A percentile compares a stretch with the other conserved stretches of the same genome.
Conservation (phyloP, 805 yeast genomes). For the Lachancea meyersii region DNA sequence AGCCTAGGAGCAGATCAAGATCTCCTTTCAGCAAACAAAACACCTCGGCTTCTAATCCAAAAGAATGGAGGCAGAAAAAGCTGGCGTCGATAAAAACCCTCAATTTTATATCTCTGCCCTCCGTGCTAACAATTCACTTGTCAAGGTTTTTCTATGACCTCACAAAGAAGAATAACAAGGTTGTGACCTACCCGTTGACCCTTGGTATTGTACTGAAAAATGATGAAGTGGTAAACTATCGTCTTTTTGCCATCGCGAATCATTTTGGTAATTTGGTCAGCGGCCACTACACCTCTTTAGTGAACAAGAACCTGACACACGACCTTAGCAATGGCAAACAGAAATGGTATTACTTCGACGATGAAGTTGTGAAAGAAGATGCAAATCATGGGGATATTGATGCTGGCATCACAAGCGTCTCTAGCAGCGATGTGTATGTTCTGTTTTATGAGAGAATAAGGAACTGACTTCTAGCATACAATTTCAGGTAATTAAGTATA, state of each 20-base stretch:
- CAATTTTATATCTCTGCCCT: slow-evolving; percentile 73
- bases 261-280: slow-evolving; percentile 65
- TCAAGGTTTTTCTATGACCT: slow-evolving; percentile 64
- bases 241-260: slow-evolving; percentile 57
- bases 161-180: slow-evolving; percentile 47
- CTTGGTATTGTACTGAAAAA: slow-evolving; percentile 42
- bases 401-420: slow-evolving; percentile 34
- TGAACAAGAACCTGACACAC: slow-evolving; percentile 42
- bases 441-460: slow-evolving; percentile 50
- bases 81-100: slow-evolving; percentile 57
- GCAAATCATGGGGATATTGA: slow-evolving; percentile 43
- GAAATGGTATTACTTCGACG: slow-evolving; percentile 72
- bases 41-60: background rate
- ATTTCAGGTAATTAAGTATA: no score
- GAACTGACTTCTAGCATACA: background rate
- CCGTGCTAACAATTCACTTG: slow-evolving; percentile 71
- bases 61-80: slow-evolving; percentile 19
- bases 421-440: slow-evolving; percentile 60
- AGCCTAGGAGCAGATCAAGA: slow-evolving; percentile 28
- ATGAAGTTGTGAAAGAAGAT: slow-evolving; percentile 48
- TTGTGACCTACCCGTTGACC: slow-evolving; percentile 50
- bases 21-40: slow-evolving; percentile 25
- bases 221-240: slow-evolving; percentile 38
- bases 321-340: slow-evolving; percentile 33
- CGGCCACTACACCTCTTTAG: slow-evolving; percentile 71